These are phyloP conservation scores for Penicillium longicatenatum DNA, from an alignment of 495 filamentous ascomycete genomes.

Conservation along the genomic window DNA sequence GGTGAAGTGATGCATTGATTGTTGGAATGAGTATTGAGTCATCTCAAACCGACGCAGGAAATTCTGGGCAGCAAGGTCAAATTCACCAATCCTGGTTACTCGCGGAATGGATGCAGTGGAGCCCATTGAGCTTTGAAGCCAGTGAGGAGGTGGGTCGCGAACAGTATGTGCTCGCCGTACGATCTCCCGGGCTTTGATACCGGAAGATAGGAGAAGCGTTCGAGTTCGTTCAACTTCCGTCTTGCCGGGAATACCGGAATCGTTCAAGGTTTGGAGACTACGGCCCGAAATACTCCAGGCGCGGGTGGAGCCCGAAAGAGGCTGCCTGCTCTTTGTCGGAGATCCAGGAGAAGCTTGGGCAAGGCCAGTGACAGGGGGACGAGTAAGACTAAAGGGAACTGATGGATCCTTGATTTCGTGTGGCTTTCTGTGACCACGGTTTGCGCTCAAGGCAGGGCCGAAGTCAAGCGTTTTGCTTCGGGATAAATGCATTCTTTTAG, in stretches of 20 bases:
- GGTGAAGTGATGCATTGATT: conserved; percentile 54
- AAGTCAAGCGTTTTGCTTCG: conserved; percentile 32
- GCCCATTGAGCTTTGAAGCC: conserved; percentile 36
- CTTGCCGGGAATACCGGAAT: conserved; percentile 43
- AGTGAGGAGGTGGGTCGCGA: conserved; percentile 41
- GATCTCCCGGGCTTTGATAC: conserved; percentile 83
- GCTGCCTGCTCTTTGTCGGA: conserved; percentile 22
- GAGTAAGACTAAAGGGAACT: conserved; percentile 36
- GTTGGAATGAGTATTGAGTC: conserved; percentile 55
- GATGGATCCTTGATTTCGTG: conserved; percentile 34
- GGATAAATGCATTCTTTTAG: conserved; percentile 13
- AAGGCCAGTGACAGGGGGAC: conserved; percentile 49
- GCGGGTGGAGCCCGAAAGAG: conserved; percentile 31
- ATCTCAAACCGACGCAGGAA: conserved; percentile 58
- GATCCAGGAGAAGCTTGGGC: conserved; percentile 41
- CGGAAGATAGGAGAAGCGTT: conserved; percentile 75
- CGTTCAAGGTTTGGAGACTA: conserved; percentile 39
- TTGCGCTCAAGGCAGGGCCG: conserved; percentile 28
- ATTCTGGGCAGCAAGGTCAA: conserved; percentile 66
- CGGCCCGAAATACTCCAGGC: conserved; percentile 72
- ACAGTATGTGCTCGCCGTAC: conserved; percentile 59
- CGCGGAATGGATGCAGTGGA: conserved; percentile 38
- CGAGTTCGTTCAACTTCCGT: conserved; percentile 74
- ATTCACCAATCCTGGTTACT: conserved; percentile 62
- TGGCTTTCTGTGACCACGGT: conserved; percentile 26